Evolutionary conservation across 2,329 filamentous ascomycete species (phyloP), one percentile per base, ranked within the genome.

Genomic region (Botrytis galanthina): DNA sequence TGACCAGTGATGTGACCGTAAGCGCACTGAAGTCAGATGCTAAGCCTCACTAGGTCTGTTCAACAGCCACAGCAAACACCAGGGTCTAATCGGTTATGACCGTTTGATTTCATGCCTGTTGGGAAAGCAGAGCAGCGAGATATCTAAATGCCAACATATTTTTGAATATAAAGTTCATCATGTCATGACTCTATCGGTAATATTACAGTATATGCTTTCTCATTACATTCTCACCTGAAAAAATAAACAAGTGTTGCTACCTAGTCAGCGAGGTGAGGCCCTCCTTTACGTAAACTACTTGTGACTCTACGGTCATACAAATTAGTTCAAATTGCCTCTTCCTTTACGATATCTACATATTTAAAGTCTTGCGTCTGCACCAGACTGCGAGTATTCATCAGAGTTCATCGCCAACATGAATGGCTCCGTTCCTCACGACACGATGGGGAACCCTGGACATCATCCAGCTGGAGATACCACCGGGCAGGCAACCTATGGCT

Each of bases 1-100:
- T 42, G 46, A 32, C 66, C 66, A 69, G 29, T 69, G 51, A 51
- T 32, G 57, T 57, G 67, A 37, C 51, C 67, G 35, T 70, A 57
- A 59, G 51, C 67, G 51, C 67, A 70, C 35, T 54, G 37, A 39
- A 70, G 68, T 61, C 37, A 70, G 37, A 70, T 70, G 67, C 68
- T 61, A 46, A 70, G 68, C 68, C 68, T 46, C 68, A 70, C 51
- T n/a, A 44, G 68, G 37, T 16, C 63, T 66, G 12, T 32, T 66
- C 44, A 48, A 66, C 51, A 70, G 54, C 51, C 67, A 60, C n/a
- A 46, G 35, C 51, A 42, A 64, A 70, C n/a, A 61, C 22, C 22
- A 44, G 63, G 16, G 26, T n/a, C 20, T 14, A 18, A 66, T 66
- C 20, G 44, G 44, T 66, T 44, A 37, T n/a, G 44, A 35, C 29